Percentiles rank a stretch among this genome's conserved stretches.
These are phyloP conservation scores for Arxiozyma bovina DNA, from an alignment of 1,139 yeast genomes.

Conservation along the genomic window DNA sequence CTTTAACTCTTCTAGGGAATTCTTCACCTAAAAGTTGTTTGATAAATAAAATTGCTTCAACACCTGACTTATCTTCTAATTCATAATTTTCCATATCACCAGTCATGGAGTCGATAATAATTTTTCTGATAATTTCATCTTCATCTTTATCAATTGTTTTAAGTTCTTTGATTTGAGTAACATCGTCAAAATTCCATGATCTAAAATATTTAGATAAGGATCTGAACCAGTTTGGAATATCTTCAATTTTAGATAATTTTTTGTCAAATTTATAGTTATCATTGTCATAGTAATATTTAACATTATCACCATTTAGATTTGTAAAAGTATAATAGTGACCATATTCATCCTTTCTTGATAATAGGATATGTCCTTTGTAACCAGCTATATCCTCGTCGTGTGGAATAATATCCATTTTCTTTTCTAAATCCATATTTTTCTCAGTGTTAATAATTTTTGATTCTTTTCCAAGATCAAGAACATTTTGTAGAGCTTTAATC, in stretches of 20 bases:
- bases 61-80: not conserved
- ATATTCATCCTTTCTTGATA: conserved; percentile 7
- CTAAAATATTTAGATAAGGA: not conserved
- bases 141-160: not conserved
- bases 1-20: not conserved
- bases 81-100: not conserved
- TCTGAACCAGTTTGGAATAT: conserved; percentile 2
- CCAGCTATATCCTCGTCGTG: too few species aligned
- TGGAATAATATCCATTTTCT: too few species aligned
- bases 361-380: not conserved
- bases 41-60: not conserved
- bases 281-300: conserved; percentile 2
- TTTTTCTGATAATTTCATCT: not conserved
- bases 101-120: not conserved
- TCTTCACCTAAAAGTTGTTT: not conserved
- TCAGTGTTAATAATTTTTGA: too few species aligned
- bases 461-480: too few species aligned
- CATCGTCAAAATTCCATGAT: too few species aligned
- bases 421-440: too few species aligned
- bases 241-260: not conserved
- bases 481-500: too few species aligned
- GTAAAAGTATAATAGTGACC: not conserved
- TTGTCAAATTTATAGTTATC: not conserved
- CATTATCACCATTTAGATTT: not conserved
- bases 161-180: not conserved